phyloP scores from a whole-genome alignment of 1,284 basidiomycete genomes.

The Abortiporus biennis region DNA sequence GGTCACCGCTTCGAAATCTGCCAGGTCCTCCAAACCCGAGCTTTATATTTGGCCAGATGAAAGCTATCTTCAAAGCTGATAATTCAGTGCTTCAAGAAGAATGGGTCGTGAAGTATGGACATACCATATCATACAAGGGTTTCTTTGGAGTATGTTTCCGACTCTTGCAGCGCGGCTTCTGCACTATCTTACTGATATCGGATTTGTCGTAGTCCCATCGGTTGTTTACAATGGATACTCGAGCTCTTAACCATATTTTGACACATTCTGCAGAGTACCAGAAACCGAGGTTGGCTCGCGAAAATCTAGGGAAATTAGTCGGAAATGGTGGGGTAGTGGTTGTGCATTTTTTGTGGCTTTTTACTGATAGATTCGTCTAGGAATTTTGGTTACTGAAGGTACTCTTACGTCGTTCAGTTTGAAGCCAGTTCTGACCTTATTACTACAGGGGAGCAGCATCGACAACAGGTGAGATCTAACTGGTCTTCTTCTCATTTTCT shows the following conservation, averaged over 20 bases:
- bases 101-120: slow-evolving; percentile 13
- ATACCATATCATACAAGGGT: slow-evolving; percentile 11
- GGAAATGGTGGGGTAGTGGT: slow-evolving; percentile 28
- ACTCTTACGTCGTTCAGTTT: neutral
- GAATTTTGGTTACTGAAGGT: slow-evolving; percentile 6
- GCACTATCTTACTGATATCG: neutral
- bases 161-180: neutral
- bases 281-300: slow-evolving; percentile 22
- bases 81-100: slow-evolving; percentile 12
- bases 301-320: slow-evolving; percentile 17
- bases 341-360: too few species aligned
- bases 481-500: neutral
- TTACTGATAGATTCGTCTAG: too few species aligned
- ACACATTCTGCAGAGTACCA: slow-evolving; percentile 27
- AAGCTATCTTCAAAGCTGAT: slow-evolving; percentile 8
- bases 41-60: slow-evolving; percentile 20
- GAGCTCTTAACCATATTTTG: slow-evolving; percentile 32
- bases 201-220: slow-evolving; percentile 8
- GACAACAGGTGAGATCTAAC: slow-evolving; percentile 4
- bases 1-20: slow-evolving; percentile 19
- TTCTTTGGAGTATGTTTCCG: slow-evolving; percentile 9
- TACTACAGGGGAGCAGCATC: slow-evolving; percentile 7
- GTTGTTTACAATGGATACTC: slow-evolving; percentile 27
- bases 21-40: slow-evolving; percentile 19
- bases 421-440: neutral